Conservation (phyloP, 176 grass and related monocot genomes). For the Rhynchospora tenuis region DNA sequence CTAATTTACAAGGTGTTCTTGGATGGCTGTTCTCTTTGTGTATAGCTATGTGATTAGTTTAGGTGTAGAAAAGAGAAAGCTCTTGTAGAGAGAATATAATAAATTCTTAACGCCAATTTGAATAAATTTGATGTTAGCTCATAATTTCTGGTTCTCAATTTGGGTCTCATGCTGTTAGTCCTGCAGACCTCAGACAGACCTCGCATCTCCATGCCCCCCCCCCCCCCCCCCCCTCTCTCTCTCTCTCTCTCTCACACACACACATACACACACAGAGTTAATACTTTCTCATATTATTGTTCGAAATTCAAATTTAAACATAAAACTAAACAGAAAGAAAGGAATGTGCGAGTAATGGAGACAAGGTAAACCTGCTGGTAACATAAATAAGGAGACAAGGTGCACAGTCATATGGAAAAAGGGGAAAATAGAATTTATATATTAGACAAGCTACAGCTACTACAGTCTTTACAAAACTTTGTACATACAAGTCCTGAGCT, state of each 20-base stretch:
- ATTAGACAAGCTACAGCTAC: conserved; percentile 1
- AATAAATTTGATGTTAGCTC: not conserved
- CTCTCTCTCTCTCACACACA: not conserved
- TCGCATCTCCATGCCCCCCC: not conserved
- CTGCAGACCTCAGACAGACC: not conserved
- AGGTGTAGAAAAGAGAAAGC: not conserved
- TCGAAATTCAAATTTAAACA: not conserved
- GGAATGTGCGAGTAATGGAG: not conserved
- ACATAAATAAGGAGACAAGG: not conserved
- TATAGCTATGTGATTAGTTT: not conserved
- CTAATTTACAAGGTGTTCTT: not conserved
- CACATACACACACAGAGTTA: too few relatives aligned
- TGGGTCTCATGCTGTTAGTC: not conserved
- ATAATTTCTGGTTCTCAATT: not conserved
- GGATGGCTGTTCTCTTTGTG: not conserved
- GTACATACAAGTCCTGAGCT: not conserved
- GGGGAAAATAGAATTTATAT: not conserved
- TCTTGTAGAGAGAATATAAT: not conserved
- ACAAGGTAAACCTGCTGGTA: not conserved
- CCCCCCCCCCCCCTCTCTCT: too few relatives aligned
- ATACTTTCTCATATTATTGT: too few relatives aligned
- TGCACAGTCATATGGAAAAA: not conserved
- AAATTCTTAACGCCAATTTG: not conserved
- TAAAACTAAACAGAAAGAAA: not conserved
- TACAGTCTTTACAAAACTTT: not conserved